Conservation (phyloP, 108 stramenopile species). For the Skeletonema potamos region DNA sequence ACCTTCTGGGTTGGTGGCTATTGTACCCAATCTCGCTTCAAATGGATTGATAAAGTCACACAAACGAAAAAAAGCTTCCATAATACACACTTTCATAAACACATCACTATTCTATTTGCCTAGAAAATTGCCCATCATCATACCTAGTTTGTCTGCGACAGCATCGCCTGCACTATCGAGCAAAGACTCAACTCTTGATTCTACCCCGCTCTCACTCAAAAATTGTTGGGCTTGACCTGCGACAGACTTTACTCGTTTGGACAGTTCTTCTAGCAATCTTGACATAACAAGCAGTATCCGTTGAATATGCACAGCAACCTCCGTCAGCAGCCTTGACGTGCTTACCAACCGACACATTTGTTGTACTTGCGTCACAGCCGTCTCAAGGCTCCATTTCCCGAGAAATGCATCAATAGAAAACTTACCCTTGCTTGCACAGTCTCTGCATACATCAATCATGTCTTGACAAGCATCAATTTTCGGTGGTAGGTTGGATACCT, state of each 20-base stretch:
- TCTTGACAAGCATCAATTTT: constrained; percentile 44
- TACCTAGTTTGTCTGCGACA: not conserved
- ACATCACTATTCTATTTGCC: not conserved
- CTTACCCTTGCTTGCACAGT: constrained; percentile 27
- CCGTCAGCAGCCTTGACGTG: constrained; percentile 40
- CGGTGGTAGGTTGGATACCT: constrained; percentile 19
- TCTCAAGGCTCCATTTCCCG: constrained; percentile 51
- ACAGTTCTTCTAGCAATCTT: not conserved
- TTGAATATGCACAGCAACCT: constrained; percentile 38
- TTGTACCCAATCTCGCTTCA: too few species aligned
- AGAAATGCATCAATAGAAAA: constrained; percentile 34
- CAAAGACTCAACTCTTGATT: not conserved
- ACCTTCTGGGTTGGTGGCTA: too few species aligned
- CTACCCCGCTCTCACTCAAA: not conserved
- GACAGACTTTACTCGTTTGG: not conserved
- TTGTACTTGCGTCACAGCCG: constrained; percentile 38
- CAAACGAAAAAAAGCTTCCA: too few species aligned
- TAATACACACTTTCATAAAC: too few species aligned
- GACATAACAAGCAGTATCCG: not conserved
- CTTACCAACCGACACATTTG: constrained; percentile 53
- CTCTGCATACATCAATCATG: constrained; percentile 28
- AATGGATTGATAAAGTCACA: too few species aligned
- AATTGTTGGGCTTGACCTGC: not conserved
- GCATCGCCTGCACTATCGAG: not conserved
- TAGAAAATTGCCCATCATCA: not conserved